Evolutionary conservation across 805 yeast genomes (phyloP).

Genomic region (Candida dendrica): DNA sequence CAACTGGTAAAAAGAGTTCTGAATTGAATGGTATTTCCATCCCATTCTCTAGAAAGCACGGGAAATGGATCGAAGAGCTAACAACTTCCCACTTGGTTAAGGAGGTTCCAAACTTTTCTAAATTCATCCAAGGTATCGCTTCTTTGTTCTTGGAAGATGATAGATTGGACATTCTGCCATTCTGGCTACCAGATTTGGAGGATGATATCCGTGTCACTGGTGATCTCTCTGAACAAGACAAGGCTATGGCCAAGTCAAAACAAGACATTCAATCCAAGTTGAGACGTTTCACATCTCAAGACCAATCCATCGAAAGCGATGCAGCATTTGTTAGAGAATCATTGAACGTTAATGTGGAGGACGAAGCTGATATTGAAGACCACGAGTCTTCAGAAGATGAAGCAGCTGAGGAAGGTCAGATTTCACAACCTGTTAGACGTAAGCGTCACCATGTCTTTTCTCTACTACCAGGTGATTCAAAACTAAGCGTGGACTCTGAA

Average conservation of each 20-base stretch:
- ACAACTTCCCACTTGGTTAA: conserved; percentile 78
- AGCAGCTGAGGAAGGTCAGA: conserved; percentile 2
- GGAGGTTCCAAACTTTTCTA: conserved; percentile 90
- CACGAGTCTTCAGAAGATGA: conserved; percentile 48
- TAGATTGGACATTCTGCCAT: conserved; percentile 81
- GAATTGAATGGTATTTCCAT: conserved; percentile 24
- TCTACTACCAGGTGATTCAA: conserved; percentile 34
- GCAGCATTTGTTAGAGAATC: neutral
- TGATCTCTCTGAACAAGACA: conserved; percentile 65
- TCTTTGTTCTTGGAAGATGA: conserved; percentile 85
- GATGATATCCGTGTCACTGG: conserved; percentile 64
- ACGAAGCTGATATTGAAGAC: conserved; percentile 44
- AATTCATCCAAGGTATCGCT: conserved; percentile 90
- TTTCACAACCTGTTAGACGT: neutral
- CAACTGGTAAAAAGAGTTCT: conserved; percentile 27
- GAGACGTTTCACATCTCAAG: conserved; percentile 22
- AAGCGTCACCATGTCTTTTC: conserved; percentile 20
- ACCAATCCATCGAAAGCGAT: neutral
- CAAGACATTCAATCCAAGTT: conserved; percentile 31
- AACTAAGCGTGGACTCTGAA: conserved; percentile 64
- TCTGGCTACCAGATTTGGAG: conserved; percentile 91
- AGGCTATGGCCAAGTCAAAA: conserved; percentile 43
- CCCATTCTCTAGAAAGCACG: conserved; percentile 42
- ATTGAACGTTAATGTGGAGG: neutral
- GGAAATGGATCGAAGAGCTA: conserved; percentile 80